phyloP scores from a whole-genome alignment of 352 stramenopile genomes.

The Thalassiosira livingstoniorum region DNA sequence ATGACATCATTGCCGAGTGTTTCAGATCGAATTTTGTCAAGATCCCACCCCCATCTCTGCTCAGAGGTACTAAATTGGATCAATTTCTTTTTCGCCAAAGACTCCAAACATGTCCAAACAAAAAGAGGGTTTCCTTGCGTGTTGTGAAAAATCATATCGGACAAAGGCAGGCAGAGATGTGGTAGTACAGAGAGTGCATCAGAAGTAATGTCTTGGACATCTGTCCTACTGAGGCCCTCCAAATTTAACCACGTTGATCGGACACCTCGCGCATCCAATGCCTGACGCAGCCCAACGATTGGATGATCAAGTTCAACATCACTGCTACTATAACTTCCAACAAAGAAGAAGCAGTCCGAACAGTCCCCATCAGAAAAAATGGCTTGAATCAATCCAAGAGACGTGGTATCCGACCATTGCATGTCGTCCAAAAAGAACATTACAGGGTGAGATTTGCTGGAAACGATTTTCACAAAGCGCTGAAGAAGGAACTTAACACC shows the following conservation, averaged over 20 bases:
- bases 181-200: conserved; percentile 48
- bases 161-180: conserved; percentile 30
- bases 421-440: conserved; percentile 63
- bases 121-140: conserved; percentile 60
- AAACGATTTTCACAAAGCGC: conserved; percentile 60
- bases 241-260: conserved; percentile 12
- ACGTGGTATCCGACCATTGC: conserved; percentile 41
- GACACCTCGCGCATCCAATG: conserved; percentile 13
- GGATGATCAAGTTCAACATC: conserved; percentile 49
- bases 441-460: conserved; percentile 30
- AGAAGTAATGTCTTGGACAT: conserved; percentile 38
- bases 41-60: too few relatives aligned
- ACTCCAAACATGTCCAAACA: conserved; percentile 47
- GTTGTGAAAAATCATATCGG: conserved; percentile 40
- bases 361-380: conserved; percentile 48
- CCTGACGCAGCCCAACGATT: conserved; percentile 44
- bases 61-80: conserved; percentile 14
- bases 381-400: conserved; percentile 34
- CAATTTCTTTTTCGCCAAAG: conserved; percentile 46
- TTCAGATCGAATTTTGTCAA: conserved; percentile 11
- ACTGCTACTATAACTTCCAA: conserved; percentile 60
- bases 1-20: conserved; percentile 35
- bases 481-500: conserved; percentile 5
- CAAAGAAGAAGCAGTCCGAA: conserved; percentile 57
- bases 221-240: conserved; percentile 4